Conservation (phyloP, 768 basidiomycete genomes). For the Tephrocybe sp. region DNA sequence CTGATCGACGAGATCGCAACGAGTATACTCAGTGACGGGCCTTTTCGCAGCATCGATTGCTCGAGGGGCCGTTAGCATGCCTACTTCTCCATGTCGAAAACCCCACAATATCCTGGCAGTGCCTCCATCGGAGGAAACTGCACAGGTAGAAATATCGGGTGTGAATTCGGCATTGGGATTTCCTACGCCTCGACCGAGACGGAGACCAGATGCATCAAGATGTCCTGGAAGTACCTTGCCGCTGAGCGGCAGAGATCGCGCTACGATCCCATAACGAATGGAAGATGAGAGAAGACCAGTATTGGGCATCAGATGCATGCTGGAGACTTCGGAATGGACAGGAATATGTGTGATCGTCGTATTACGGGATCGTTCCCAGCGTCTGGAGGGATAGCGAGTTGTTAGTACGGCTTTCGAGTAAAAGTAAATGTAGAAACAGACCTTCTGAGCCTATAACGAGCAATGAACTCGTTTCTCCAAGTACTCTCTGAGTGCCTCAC, state of each 20-base stretch:
- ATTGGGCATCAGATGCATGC: conserved; percentile 58
- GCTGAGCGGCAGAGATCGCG: conserved; percentile 68
- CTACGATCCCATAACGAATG: conserved; percentile 64
- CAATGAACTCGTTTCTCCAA: conserved; percentile 73
- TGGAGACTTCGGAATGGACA: conserved; percentile 51
- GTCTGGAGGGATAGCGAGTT: conserved; percentile 35
- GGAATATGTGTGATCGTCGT: conserved; percentile 63
- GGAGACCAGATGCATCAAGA: conserved; percentile 59
- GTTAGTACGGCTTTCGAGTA: not conserved
- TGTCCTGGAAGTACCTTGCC: conserved; percentile 71
- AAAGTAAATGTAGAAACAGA: conserved; percentile 23
- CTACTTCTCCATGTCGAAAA: conserved; percentile 63
- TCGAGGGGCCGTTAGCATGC: conserved; percentile 52
- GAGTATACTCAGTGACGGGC: conserved; percentile 40
- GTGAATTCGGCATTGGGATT: conserved; percentile 77
- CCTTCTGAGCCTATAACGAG: conserved; percentile 53
- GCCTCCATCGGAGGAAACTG: conserved; percentile 57
- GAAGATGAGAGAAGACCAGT: conserved; percentile 59
- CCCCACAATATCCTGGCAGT: conserved; percentile 76
- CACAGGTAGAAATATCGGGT: conserved; percentile 60
- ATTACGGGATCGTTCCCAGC: conserved; percentile 66
- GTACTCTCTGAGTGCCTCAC: conserved; percentile 54
- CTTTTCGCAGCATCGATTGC: conserved; percentile 54
- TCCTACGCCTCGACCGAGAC: conserved; percentile 57
- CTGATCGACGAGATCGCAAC: conserved; percentile 52